These are phyloP conservation scores for Naegleria gruberi DNA, from an alignment of 208 protist genomes.

Conservation along the genomic window DNA sequence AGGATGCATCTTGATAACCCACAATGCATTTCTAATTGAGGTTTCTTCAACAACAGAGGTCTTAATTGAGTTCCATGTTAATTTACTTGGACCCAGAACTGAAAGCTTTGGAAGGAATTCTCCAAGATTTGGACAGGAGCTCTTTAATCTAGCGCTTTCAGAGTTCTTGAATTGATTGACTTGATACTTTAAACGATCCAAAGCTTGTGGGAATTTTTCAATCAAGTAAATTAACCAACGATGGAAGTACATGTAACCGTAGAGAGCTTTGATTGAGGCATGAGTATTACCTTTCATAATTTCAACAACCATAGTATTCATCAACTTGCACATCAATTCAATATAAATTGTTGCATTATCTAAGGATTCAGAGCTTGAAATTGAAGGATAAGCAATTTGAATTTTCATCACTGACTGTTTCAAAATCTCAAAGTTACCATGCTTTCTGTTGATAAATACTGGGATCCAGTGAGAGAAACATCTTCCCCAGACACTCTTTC, in stretches of 20 bases:
- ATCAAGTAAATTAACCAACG: conserved; percentile 34
- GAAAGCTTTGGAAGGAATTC: background rate
- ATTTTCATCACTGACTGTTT: conserved; percentile 29
- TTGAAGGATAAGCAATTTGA: conserved; percentile 12
- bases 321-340: conserved; percentile 32
- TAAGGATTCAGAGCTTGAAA: conserved; percentile 21
- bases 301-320: conserved; percentile 36
- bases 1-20: background rate
- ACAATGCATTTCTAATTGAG: background rate
- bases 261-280: conserved; percentile 33
- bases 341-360: conserved; percentile 25
- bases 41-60: background rate
- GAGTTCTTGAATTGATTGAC: conserved; percentile 31
- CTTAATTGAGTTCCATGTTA: background rate
- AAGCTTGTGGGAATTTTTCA: conserved; percentile 31
- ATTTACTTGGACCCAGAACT: background rate
- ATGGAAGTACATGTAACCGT: conserved; percentile 39
- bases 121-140: conserved; percentile 7
- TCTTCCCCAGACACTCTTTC: conserved; percentile 24
- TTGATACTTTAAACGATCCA: conserved; percentile 12
- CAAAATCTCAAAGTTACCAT: conserved; percentile 38
- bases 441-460: conserved; percentile 37
- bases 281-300: conserved; percentile 34
- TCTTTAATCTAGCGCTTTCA: conserved; percentile 29
- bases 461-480: conserved; percentile 43